Base-by-base conservation (phyloP, 306 rosid genomes). In the Quercus mongolica region DNA sequence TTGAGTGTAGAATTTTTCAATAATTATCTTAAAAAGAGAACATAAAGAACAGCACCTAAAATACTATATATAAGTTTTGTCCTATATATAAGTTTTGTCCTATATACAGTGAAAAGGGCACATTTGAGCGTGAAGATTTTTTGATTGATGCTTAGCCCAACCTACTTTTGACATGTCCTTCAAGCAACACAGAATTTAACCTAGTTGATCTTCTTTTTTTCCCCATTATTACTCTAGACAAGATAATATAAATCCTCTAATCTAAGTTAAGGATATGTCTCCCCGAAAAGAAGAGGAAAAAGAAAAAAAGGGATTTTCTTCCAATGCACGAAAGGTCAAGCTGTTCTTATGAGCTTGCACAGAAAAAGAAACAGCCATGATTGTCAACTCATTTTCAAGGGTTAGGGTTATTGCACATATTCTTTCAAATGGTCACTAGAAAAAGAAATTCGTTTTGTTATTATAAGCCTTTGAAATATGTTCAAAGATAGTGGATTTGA, bases 401-500 rank as follows among this genome's bases (percentile, higher is more conserved):
- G 63, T 65, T 44, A 51, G 44, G 80, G 71, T 65, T 38, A 38
- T 38, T 73, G 78, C 74, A 72, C 26, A 69, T 69, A 70, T 59
- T 76, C 76, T 75, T 73, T 59, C 35, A 59, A 49, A 31, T 18
- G 3, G 77, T 46, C 23, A 67, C 30, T 68, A 57, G 25, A 20
- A 77, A 33, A 77, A n/a, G 55, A 52, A 52, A 33, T 51, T 71
- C 55, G 7, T 38, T 26, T 59, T 28, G 7, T 63, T 63, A 63
- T 73, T 61, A 79, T 73, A 54, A 64, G 74, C 30, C 55, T 73
- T 79, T 79, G 78, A 73, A 64, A 14, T 35, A 52, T 64, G 67
- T 18, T 23, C 54, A 11, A 61, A 54, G 68, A 56, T 79, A 79
- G 82, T 73, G 83, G 83, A 73, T 55, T 61, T 63, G 74, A 80